These are phyloP conservation scores for Kwoniella botswanensis DNA, from an alignment of 768 basidiomycete genomes.

Conservation along the genomic window DNA sequence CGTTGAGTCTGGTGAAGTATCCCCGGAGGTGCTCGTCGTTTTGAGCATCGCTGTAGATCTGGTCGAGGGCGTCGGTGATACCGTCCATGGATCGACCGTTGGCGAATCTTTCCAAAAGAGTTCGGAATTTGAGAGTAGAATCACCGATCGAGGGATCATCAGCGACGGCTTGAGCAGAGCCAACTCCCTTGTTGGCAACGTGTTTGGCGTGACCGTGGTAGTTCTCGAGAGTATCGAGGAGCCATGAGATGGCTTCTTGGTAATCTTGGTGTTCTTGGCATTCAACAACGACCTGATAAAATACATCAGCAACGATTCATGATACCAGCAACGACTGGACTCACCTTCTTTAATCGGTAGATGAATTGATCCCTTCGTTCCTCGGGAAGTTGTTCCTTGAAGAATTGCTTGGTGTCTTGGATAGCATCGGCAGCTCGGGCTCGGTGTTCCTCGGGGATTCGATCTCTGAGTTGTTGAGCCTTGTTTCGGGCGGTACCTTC, in stretches of 20 bases:
- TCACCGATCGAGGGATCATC: slow-evolving; percentile 66
- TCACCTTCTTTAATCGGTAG: slow-evolving; percentile 87
- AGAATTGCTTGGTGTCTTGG: slow-evolving; percentile 69
- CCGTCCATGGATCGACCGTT: slow-evolving; percentile 70
- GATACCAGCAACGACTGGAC: slow-evolving; percentile 1
- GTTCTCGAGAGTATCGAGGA: slow-evolving; percentile 61
- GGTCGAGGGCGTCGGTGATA: slow-evolving; percentile 72
- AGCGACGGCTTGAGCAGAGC: slow-evolving; percentile 55
- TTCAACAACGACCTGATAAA: slow-evolving; percentile 67
- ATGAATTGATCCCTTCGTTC: slow-evolving; percentile 92
- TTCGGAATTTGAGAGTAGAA: slow-evolving; percentile 70
- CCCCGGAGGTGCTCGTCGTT: slow-evolving; percentile 73
- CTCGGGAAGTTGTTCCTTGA: slow-evolving; percentile 84
- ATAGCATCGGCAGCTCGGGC: slow-evolving; percentile 64
- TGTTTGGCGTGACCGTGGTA: slow-evolving; percentile 63
- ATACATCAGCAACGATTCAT: slow-evolving; percentile 47
- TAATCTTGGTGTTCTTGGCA: slow-evolving; percentile 92
- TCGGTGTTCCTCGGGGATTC: slow-evolving; percentile 72
- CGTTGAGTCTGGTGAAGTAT: slow-evolving; percentile 73
- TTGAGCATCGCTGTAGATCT: slow-evolving; percentile 73
- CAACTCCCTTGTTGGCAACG: slow-evolving; percentile 57
- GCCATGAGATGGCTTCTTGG: slow-evolving; percentile 66
- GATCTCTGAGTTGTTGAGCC: slow-evolving; percentile 62
- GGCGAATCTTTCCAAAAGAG: slow-evolving; percentile 88
- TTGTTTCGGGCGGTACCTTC: slow-evolving; percentile 50